Base-by-base conservation (phyloP, 1,139 yeast species). In the Zhuliangozyma parablackwelliae region DNA sequence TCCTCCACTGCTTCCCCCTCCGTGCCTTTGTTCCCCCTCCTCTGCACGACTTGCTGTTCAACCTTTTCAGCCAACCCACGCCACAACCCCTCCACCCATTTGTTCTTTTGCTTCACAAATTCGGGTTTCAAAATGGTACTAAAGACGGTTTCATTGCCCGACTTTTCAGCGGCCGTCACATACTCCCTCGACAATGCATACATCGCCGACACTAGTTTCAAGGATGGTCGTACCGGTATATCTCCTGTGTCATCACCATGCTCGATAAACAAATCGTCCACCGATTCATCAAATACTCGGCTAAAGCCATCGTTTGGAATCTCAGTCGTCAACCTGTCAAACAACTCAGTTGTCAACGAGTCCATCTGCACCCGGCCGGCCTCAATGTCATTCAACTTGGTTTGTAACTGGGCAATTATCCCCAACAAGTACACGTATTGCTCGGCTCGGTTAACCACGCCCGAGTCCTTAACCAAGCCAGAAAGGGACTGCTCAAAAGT, bases 91-190 rank as follows among this genome's bases (percentile, higher is more conserved):
- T 50, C 21, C 12, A 54, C 32, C 71, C 71, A 66, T 9, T 52
- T 40, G 36, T 61, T 58, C 43, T 67, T 67, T 11, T 45, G 36
- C 9, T 38, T 31, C 5, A 48, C 40, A 39, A 64, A 68, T 2
- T 42, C 32, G 0, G 39, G 38, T 13, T 41, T 51, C 8, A 50
- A 42, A 10, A 38, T 31, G 2, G 40, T 34, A 12, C 53, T 48
- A 36, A 48, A 64, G 5, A 62, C 46, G 28, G 48, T 49, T 29
- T 47, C 51, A 12, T 48, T 52, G 9, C 31, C 23, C 9, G 43
- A 30, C 21, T 37, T 40, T 10, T 33, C 28, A 1, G 34, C 31
- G 1, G 39, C 29, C 9, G 29, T 27, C 5, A 53, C 38, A 31
- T 57, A 47, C 11, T 32, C 37, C 6, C 51, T 41, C 1, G 63